Percentiles rank a stretch among this genome's conserved stretches.
Conservation (phyloP, 106 monocot species). For the Dendrobium nobile region DNA sequence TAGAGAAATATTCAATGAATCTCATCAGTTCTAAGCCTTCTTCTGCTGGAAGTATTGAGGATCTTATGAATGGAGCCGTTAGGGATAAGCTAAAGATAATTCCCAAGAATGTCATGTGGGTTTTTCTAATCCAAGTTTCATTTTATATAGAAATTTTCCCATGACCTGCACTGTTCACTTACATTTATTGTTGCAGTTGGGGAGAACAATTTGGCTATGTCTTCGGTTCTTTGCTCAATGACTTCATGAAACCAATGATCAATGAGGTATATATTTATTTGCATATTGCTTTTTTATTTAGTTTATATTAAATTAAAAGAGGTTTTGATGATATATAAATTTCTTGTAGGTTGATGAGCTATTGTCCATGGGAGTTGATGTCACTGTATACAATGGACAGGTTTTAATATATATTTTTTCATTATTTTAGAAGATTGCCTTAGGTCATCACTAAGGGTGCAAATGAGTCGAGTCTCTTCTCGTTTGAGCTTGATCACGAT, state of each 20-base stretch:
- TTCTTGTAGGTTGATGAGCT: slow-evolving; percentile 68
- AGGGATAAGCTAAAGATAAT: slow-evolving; percentile 63
- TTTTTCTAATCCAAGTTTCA: not conserved
- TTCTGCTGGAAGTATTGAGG: slow-evolving; percentile 10
- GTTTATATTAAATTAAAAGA: not conserved
- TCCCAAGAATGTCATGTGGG: slow-evolving; percentile 50
- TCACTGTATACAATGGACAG: slow-evolving; percentile 84
- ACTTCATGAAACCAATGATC: slow-evolving; percentile 86
- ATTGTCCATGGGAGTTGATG: slow-evolving; percentile 54
- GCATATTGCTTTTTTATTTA: not conserved
- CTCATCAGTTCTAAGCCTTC: slow-evolving; percentile 34
- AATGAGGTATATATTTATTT: slow-evolving; percentile 31
- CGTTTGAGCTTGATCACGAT: too few species aligned
- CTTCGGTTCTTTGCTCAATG: slow-evolving; percentile 33
- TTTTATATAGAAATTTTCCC: not conserved
- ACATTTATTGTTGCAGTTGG: not conserved
- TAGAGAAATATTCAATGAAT: slow-evolving; percentile 34
- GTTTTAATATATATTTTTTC: slow-evolving; percentile 12
- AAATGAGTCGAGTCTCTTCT: too few species aligned
- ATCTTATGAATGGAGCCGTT: slow-evolving; percentile 56
- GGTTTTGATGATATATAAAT: not conserved
- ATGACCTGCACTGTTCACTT: not conserved
- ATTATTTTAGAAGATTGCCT: not conserved
- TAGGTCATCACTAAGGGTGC: too few species aligned
- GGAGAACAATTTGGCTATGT: slow-evolving; percentile 31